Conservation (phyloP, 2,329 filamentous ascomycete species). For the Pyrenophora graminea region DNA sequence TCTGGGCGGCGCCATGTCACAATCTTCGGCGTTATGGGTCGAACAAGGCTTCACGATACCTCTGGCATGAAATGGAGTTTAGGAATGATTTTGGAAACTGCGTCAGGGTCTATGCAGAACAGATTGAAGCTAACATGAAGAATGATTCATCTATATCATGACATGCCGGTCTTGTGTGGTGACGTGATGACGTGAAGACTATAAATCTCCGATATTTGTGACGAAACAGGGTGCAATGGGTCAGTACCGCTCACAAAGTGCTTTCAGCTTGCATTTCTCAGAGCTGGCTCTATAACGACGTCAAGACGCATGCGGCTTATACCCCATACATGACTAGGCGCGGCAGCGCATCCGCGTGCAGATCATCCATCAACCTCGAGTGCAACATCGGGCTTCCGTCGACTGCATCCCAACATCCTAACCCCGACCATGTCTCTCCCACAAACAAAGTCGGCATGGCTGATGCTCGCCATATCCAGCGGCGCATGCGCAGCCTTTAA, state of each 20-base stretch:
- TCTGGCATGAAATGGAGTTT: constrained; percentile 27
- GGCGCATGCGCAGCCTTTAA: constrained; percentile 81
- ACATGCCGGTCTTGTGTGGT: background rate
- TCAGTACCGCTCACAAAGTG: too few species aligned
- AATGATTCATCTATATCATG: background rate
- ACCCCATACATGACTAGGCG: constrained; percentile 22
- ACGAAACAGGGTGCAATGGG: too few species aligned
- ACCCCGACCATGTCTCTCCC: constrained; percentile 27
- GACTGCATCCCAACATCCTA: background rate
- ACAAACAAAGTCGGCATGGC: constrained; percentile 47
- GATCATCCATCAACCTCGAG: constrained; percentile 13
- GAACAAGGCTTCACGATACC: constrained; percentile 20
- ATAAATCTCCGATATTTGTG: background rate
- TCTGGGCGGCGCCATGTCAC: background rate
- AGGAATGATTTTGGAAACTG: background rate
- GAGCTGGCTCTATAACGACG: background rate
- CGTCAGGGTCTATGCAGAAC: background rate
- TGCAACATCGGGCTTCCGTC: constrained; percentile 1
- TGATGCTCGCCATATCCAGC: constrained; percentile 72
- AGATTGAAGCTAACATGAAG: constrained; percentile 7
- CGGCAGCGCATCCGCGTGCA: constrained; percentile 22
- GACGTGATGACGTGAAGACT: background rate
- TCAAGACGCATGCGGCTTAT: constrained; percentile 6
- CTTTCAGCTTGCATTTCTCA: too few species aligned
- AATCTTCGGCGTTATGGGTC: constrained; percentile 23